Evolutionary conservation across 2,329 filamentous ascomycete genomes (phyloP), one percentile per base, ranked within the genome.

Genomic region (Pestalotiopsis sp.): DNA sequence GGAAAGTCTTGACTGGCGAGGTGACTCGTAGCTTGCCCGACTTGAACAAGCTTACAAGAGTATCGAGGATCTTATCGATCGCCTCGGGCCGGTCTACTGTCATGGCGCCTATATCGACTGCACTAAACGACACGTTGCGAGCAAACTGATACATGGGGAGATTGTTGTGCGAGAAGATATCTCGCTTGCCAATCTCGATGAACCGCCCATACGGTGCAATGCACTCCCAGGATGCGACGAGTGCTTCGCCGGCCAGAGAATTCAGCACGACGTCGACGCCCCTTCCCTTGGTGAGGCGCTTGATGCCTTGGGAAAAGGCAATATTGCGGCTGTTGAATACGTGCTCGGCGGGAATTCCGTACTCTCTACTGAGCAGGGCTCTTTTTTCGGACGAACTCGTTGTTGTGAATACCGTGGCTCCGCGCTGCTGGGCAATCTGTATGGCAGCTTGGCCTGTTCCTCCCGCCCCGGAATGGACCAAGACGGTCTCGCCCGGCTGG

Each of bases 81-180:
- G 25, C 25, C 25, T 25, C 25, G 25, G 25, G 25, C 25, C 25
- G 25, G 25, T 25, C 25, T 25, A 25, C 25, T 25, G 25, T 25
- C 25, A 25, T 25, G 25, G 25, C 25, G 4, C 25, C 25, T 25
- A 25, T 25, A 25, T 25, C 25, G 25, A 25, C 25, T 25, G 25
- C 25, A 25, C 25, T 25, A 25, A 25, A 25, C 25, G 25, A 25
- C 25, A 80, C 72, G 12, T 80, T 77, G n/a, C 81, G 81, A 0
- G 74, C 75, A 41, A 82, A 81, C 1, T 75, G 75, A 2, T 71
- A 49, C 77, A 81, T 81, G 12, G 78, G 75, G 14, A 82, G 71
- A 3, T 72, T 70, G 12, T 71, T 74, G 20, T 79, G 77, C 36
- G 76, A 74, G 2, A 68, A 52, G 36, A 77, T 72, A 62, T 78